Conservation (phyloP, 345 rosid genomes). For the Psidium guajava region DNA sequence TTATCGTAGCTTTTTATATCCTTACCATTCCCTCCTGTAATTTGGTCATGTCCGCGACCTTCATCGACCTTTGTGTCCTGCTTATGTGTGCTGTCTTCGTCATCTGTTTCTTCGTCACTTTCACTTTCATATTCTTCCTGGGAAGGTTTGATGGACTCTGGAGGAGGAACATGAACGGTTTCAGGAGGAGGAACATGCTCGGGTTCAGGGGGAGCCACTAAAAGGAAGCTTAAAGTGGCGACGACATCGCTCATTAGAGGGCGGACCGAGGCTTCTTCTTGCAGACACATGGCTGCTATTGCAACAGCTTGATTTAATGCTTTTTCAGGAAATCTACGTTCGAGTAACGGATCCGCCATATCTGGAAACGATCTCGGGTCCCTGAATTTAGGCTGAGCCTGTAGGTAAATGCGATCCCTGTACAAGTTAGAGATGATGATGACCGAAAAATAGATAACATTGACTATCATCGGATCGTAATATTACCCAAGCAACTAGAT, state of each 20-base stretch:
- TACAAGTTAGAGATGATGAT: not conserved
- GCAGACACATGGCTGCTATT: slow-evolving; percentile 15
- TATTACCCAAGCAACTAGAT: slow-evolving; percentile 20
- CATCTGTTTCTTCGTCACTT: not conserved
- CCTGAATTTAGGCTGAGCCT: slow-evolving; percentile 19
- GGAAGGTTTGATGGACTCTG: not conserved
- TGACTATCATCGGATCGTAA: not conserved
- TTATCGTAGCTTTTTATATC: not conserved
- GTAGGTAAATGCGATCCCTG: not conserved
- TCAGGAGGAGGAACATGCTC: not conserved
- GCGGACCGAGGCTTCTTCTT: slow-evolving; percentile 12
- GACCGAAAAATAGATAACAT: no score
- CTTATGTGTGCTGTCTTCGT: not conserved
- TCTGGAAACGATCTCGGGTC: slow-evolving; percentile 12
- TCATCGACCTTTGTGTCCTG: not conserved
- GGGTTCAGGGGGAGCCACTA: not conserved
- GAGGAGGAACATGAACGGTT: not conserved
- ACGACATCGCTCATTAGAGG: slow-evolving; percentile 11
- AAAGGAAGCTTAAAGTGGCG: slow-evolving; percentile 9
- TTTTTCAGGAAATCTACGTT: slow-evolving; percentile 9
- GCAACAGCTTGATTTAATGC: slow-evolving; percentile 19
- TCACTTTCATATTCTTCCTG: not conserved
- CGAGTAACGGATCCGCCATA: slow-evolving; percentile 15
- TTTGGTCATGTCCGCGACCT: not conserved
- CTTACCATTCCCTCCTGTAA: not conserved